phyloP scores from a whole-genome alignment of 2,329 filamentous ascomycete genomes.

The Ophiognomonia clavigignenti-juglandacearum region DNA sequence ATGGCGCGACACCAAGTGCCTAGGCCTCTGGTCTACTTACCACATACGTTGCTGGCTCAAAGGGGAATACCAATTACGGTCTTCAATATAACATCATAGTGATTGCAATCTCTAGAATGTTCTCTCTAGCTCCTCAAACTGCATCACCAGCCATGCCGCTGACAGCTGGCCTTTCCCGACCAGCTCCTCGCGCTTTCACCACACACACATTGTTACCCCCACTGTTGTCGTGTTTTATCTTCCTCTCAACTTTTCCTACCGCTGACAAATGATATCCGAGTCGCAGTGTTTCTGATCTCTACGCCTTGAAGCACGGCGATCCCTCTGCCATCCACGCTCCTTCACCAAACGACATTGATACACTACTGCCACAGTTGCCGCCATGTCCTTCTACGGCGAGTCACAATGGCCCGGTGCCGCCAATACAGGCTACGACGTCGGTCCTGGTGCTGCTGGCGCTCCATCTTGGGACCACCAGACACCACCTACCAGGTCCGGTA shows the following conservation, averaged over 20 bases:
- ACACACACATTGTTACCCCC: too few relatives aligned
- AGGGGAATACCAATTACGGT: too few relatives aligned
- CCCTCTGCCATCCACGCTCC: background rate
- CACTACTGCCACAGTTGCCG: background rate
- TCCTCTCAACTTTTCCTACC: background rate
- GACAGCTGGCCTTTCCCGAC: too few relatives aligned
- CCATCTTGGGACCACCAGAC: slow-evolving; percentile 24
- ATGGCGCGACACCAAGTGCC: too few relatives aligned
- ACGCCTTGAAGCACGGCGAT: background rate
- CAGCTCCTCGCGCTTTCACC: too few relatives aligned
- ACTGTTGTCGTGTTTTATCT: too few relatives aligned
- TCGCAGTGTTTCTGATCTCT: slow-evolving; percentile 8
- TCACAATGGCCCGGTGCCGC: slow-evolving; percentile 21
- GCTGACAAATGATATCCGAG: slow-evolving; percentile 11
- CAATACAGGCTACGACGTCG: background rate
- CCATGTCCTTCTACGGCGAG: slow-evolving; percentile 26
- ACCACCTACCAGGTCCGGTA: slow-evolving; percentile 24
- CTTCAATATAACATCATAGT: too few relatives aligned
- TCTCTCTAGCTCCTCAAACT: too few relatives aligned
- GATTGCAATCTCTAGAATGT: too few relatives aligned
- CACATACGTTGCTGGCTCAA: too few relatives aligned
- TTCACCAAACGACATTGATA: background rate
- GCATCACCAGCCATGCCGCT: too few relatives aligned
- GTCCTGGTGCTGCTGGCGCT: slow-evolving; percentile 19
- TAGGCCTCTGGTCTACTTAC: too few relatives aligned